Evolutionary conservation across 2,329 filamentous ascomycete genomes (phyloP).

Genomic region (Grosmannia penicillata): DNA sequence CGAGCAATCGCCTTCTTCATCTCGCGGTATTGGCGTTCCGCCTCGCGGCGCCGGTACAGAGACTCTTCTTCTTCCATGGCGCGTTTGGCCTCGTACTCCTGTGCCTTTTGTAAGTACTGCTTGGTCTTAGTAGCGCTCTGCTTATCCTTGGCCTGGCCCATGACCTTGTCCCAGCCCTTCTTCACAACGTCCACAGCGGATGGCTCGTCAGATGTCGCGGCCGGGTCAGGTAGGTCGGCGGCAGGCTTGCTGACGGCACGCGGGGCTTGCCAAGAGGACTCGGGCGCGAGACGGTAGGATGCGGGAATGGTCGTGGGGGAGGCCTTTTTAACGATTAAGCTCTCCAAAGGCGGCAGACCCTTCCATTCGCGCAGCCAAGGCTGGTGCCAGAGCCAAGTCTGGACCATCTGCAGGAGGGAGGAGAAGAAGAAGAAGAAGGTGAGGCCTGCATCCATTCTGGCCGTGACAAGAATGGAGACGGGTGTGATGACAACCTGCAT

Average conservation of each 20-base stretch:
- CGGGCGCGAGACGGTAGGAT: constrained; percentile 7
- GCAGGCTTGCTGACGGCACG: constrained; percentile 13
- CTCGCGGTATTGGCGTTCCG: constrained; percentile 10
- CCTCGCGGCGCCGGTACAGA: constrained; percentile 11
- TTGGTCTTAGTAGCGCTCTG: constrained; percentile 7
- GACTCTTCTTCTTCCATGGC: constrained; percentile 28
- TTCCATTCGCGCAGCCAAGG: constrained; percentile 20
- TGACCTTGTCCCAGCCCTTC: constrained; percentile 10
- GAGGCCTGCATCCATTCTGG: constrained; percentile 29
- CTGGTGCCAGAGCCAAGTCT: constrained; percentile 29
- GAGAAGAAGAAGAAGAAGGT: constrained; percentile 47
- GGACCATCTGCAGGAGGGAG: constrained; percentile 20
- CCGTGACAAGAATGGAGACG: constrained; percentile 27
- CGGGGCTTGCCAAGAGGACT: constrained; percentile 17
- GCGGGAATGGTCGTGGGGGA: constrained; percentile 1
- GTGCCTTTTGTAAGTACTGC: constrained; percentile 7
- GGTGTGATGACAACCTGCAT: constrained; percentile 21
- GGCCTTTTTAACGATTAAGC: constrained; percentile 1
- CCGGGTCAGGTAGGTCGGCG: constrained; percentile 1
- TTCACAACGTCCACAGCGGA: constrained; percentile 8
- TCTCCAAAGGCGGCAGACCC: constrained; percentile 20
- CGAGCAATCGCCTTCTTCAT: constrained; percentile 7
- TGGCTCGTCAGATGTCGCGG: constrained; percentile 6
- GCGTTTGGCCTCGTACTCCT: constrained; percentile 42
- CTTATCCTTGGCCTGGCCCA: constrained; percentile 10